phyloP scores from a whole-genome alignment of 2,329 filamentous ascomycete species.

The Zymoseptoria tritici region DNA sequence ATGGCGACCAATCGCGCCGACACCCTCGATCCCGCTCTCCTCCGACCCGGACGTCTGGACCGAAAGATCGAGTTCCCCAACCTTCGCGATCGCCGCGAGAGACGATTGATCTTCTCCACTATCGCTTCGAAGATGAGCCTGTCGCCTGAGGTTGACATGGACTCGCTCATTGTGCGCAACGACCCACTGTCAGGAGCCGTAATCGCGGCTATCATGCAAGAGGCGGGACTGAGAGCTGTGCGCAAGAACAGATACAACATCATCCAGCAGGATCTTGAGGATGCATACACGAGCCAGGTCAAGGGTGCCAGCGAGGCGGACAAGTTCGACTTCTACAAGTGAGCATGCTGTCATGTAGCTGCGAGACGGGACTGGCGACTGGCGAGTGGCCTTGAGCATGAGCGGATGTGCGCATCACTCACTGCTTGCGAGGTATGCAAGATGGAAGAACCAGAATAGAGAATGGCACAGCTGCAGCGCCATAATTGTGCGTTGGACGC shows the following conservation, averaged over 20 bases:
- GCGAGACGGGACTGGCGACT: neutral
- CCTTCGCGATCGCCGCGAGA: constrained; percentile 85
- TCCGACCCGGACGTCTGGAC: constrained; percentile 90
- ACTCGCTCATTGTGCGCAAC: constrained; percentile 92
- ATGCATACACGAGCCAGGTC: constrained; percentile 94
- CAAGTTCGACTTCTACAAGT: constrained; percentile 89
- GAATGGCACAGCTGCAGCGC: neutral
- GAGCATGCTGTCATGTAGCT: neutral
- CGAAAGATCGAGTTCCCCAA: constrained; percentile 99
- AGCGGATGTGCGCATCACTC: neutral
- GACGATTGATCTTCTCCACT: constrained; percentile 93
- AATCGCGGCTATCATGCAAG: constrained; percentile 98
- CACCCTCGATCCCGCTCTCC: constrained; percentile 87
- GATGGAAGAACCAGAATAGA: neutral
- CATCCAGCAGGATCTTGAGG: constrained; percentile 92
- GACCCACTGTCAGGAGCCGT: constrained; percentile 91
- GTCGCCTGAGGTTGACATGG: constrained; percentile 90
- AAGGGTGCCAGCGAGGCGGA: constrained; percentile 69
- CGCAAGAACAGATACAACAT: constrained; percentile 99
- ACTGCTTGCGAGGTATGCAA: neutral
- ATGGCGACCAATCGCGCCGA: constrained; percentile 99
- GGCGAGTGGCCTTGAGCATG: neutral
- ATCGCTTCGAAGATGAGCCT: constrained; percentile 96
- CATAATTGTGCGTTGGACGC: neutral
- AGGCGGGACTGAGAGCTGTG: constrained; percentile 87